Base-by-base conservation (phyloP, 2,329 filamentous ascomycete genomes). In the Microsporum ferrugineum region DNA sequence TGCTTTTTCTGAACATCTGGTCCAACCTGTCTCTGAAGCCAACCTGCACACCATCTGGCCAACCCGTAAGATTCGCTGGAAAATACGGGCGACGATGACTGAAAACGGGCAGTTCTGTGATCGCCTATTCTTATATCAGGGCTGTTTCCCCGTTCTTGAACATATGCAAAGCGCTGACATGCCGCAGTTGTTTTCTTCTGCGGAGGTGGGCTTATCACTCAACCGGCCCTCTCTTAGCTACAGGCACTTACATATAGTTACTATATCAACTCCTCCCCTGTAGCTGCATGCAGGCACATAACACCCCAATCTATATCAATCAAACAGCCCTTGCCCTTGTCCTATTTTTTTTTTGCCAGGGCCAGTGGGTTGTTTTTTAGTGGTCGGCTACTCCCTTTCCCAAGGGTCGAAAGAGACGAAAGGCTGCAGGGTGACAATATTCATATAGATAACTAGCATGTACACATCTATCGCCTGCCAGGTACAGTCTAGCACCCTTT, bases 1-100 rank as follows among this genome's bases (percentile, higher is more conserved):
- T 55, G 51, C 51, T 55, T 55, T 55, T 55, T 55, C 51, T 55
- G 51, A 55, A 31, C 36, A 10, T 55, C 27, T n/a, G 51, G 45
- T 31, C 27, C 45, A 51, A 55, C 51, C 14, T 55, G 51, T 55
- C 51, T 55, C 51, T 55, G 29, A 17, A 34, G 38, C 31, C 29
- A 36, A 31, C 51, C 31, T n/a, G 31, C 51, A 55, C 51, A 55
- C 51, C 31, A 55, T 31, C 51, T 36, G 7, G 34, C 51, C 51
- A 55, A 36, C 31, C 33, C 31, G 51, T 55, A 36, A 55, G 51
- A 55, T 55, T 55, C 51, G 51, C 51, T 36, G 29, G 23, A n/a
- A 55, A 55, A 55, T 34, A 55, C 51, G 51, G 51, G 31, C n/a
- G 51, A 55, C 2, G 51, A 55, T 36, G 45, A 55, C 36, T 31